phyloP scores from a whole-genome alignment of 1,284 basidiomycete genomes.

The Cutaneotrichosporon curvatum region DNA sequence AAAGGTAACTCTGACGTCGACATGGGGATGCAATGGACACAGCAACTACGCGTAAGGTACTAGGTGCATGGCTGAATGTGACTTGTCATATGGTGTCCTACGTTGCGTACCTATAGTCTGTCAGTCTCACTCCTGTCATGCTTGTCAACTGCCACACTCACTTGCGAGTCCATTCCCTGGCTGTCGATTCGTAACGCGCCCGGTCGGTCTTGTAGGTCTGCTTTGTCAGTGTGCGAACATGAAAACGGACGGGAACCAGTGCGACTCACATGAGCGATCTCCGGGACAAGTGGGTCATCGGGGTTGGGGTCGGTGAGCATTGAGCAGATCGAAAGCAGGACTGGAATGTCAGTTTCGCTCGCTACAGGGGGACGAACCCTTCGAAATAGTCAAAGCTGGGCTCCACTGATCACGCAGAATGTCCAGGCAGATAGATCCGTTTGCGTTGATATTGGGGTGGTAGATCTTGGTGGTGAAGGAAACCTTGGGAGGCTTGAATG shows the following conservation, averaged over 20 bases:
- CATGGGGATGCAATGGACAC: slow-evolving; percentile 9
- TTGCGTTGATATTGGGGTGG: slow-evolving; percentile 57
- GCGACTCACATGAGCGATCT: slow-evolving; percentile 51
- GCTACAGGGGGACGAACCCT: slow-evolving; percentile 56
- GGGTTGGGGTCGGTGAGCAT: slow-evolving; percentile 97
- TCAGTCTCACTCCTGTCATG: neutral
- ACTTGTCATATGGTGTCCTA: slow-evolving; percentile 12
- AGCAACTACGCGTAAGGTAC: slow-evolving; percentile 7
- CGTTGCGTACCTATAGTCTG: slow-evolving; percentile 28
- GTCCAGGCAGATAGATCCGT: slow-evolving; percentile 95
- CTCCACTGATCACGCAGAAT: slow-evolving; percentile 97
- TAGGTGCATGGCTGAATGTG: slow-evolving; percentile 4
- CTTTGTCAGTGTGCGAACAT: neutral
- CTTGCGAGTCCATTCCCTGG: slow-evolving; percentile 97
- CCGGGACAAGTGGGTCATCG: slow-evolving; percentile 69
- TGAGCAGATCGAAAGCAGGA: slow-evolving; percentile 88
- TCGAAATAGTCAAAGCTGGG: slow-evolving; percentile 96
- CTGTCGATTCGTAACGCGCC: slow-evolving; percentile 85
- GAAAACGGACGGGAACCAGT: neutral
- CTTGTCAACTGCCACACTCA: slow-evolving; percentile 38
- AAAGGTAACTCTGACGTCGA: too few species aligned
- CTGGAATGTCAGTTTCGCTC: slow-evolving; percentile 46
- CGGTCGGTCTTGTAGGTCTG: slow-evolving; percentile 94
- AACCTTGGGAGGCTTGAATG: slow-evolving; percentile 99
- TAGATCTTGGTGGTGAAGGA: slow-evolving; percentile 87